Evolutionary conservation across 1,284 basidiomycete species (phyloP), one percentile per base, ranked within the genome.

Genomic region (Cryptococcus sp.): DNA sequence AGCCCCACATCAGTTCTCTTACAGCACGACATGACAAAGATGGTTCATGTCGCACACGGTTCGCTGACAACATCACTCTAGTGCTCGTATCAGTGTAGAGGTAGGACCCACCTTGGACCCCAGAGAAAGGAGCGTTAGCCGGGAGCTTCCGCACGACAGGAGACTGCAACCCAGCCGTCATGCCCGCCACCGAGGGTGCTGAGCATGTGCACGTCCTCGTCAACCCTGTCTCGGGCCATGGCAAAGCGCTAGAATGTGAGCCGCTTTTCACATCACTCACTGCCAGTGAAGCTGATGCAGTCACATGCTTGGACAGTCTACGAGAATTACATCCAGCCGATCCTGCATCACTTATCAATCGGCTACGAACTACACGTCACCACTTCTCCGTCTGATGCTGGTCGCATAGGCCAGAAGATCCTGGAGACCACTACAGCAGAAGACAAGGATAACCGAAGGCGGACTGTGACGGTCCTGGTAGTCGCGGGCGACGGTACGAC

Each of bases 401-500:
- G 85, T 2, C 65, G 72, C n/a, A 71, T 85, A 50, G 81, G 86
- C 16, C 65, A 80, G 23, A 70, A 81, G 6, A 81, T 83, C 57
- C 63, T 85, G 42, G 52, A 74, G 35, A 10, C 30, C 20, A 35
- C n/a, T 16, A 25, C 20, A 20, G 25, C 30, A 17, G 35, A 20
- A 5, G 58, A 65, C 16, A 17, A 27, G 41, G n/a, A 45, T 35
- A n/a, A 38, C 23, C 83, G 69, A 88, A 89, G 17, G 41, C 20
- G 40, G 3, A 35, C 30, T 35, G 41, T 61, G 1, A 52, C 20
- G 3, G 65, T 91, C 47, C 74, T 91, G 49, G 79, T 93, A 15
- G 85, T 83, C n/a, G 90, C 90, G 3, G 92, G 92, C 11, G 92
- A 95, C 73, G 91, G 92, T n/a, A 94, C 92, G 0, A 81, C 93